Base-by-base conservation (phyloP, 2,329 filamentous ascomycete genomes). In the Hypoxylon sp. region DNA sequence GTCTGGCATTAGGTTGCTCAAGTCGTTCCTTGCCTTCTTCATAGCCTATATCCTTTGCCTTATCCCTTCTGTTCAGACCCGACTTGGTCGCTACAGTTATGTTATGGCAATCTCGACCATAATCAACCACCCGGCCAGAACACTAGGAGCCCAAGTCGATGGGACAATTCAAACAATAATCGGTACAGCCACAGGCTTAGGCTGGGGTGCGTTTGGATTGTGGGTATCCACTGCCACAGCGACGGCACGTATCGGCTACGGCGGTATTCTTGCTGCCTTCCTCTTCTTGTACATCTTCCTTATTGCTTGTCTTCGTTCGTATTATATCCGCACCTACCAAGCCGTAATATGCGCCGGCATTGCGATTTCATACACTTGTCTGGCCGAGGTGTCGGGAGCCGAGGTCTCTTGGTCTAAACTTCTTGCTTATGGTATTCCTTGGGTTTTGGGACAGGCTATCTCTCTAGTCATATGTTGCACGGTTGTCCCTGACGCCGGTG, bases 101-200 rank as follows among this genome's bases (percentile, higher is more conserved):
- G 81, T 88, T 63, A 84, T 87, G 79, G 82, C 80, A 3, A 74
- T 89, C 50, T 88, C 86, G 2, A 78, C 83, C n/a, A 81, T 88
- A 19, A 70, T 88, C 46, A 88, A 88, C 62, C 87, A 89, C 69
- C 81, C 87, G 2, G 85, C 83, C 21, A 80, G 87, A 37, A 83
- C 84, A 1, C 70, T 88, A 54, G 87, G 87, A 5, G 82, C 85
- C 11, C 86, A 89, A 68, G 74, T 88, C 21, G 87, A 89, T 71
- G 87, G 87, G 1, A 76, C 82, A 3, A 59, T 86, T 43, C 74
- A 85, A 19, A 88, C 85, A 4, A 83, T 81, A n/a, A 29, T 85
- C 5, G 87, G 87, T 2, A 84, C 84, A 0, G 82, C 82, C 4
- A 78, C 81, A 29, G 87, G 87, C 1, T 74, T 88, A 6, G 85